These are phyloP conservation scores for Whalleya microplaca DNA, from an alignment of 2,329 filamentous ascomycete species.

Conservation along the genomic window DNA sequence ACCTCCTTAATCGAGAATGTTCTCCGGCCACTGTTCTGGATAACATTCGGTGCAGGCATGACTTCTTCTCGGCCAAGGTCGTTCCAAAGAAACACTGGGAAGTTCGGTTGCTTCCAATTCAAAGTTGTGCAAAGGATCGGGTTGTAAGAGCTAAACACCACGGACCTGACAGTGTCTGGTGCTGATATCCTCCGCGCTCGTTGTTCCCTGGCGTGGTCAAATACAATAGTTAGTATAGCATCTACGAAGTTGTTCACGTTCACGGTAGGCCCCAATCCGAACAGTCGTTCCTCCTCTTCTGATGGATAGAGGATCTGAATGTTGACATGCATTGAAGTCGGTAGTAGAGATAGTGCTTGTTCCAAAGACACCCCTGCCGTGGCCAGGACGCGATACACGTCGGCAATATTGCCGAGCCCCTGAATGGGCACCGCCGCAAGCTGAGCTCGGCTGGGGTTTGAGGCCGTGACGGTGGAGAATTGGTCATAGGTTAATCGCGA, in stretches of 20 bases:
- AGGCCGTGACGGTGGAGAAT: constrained; percentile 60
- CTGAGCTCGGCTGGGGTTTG: constrained; percentile 47
- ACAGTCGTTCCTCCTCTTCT: constrained; percentile 67
- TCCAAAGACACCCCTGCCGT: constrained; percentile 78
- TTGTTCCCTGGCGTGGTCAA: constrained; percentile 81
- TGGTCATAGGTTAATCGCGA: constrained; percentile 76
- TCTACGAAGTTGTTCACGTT: constrained; percentile 90
- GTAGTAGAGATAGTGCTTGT: constrained; percentile 76
- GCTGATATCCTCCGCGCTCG: constrained; percentile 63
- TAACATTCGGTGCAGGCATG: constrained; percentile 41
- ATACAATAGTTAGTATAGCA: constrained; percentile 80
- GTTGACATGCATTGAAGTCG: constrained; percentile 82
- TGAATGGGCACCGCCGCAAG: constrained; percentile 49
- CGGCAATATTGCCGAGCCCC: constrained; percentile 59
- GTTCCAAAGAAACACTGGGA: constrained; percentile 94
- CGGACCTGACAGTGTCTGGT: constrained; percentile 76
- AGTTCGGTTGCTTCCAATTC: constrained; percentile 99
- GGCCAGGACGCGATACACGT: constrained; percentile 73
- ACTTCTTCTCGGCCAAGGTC: constrained; percentile 72
- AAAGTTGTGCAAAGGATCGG: constrained; percentile 86
- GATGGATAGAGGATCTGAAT: constrained; percentile 91
- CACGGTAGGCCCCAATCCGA: constrained; percentile 72
- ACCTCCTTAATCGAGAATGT: constrained; percentile 92
- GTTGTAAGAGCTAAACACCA: constrained; percentile 95
- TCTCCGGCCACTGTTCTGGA: constrained; percentile 66